These are phyloP conservation scores for Sarocladium strictum DNA, from an alignment of 2,329 filamentous ascomycete genomes.

Conservation along the genomic window DNA sequence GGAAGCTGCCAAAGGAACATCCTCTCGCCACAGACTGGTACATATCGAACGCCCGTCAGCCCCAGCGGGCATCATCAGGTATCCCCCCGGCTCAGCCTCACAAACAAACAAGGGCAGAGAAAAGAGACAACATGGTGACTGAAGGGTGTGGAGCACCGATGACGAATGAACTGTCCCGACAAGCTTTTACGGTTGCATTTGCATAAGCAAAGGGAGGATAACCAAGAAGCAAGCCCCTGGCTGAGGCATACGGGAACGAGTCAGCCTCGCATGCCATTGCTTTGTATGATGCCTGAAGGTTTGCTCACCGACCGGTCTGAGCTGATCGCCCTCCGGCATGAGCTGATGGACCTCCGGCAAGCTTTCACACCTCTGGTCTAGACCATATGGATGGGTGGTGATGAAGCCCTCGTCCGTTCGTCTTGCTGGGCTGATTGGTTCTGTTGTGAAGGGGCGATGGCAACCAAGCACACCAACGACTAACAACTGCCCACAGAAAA, in stretches of 20 bases:
- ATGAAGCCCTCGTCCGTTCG: background rate
- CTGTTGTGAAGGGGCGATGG: background rate
- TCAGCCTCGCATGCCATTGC: constrained; percentile 4
- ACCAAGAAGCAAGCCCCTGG: background rate
- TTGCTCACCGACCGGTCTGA: too few species aligned
- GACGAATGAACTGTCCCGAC: background rate
- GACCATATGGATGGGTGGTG: too few species aligned
- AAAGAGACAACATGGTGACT: constrained; percentile 3
- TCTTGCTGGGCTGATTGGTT: background rate
- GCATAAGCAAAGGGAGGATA: background rate
- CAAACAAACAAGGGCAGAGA: background rate
- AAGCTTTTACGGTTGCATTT: constrained; percentile 1
- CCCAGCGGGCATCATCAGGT: too few species aligned
- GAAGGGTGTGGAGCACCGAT: background rate
- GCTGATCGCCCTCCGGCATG: too few species aligned
- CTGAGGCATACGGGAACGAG: background rate
- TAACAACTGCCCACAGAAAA: background rate
- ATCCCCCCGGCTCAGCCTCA: background rate
- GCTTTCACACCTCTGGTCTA: too few species aligned
- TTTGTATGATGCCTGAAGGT: too few species aligned
- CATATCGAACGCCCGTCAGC: background rate
- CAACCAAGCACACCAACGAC: too few species aligned
- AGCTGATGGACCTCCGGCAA: too few species aligned
- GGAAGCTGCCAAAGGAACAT: background rate
- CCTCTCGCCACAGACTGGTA: background rate